Percentiles rank a stretch among this genome's conserved stretches.
phyloP scores from a whole-genome alignment of 192 early-diverging fungal genomes.

The Spizellomyces punctatus region DNA sequence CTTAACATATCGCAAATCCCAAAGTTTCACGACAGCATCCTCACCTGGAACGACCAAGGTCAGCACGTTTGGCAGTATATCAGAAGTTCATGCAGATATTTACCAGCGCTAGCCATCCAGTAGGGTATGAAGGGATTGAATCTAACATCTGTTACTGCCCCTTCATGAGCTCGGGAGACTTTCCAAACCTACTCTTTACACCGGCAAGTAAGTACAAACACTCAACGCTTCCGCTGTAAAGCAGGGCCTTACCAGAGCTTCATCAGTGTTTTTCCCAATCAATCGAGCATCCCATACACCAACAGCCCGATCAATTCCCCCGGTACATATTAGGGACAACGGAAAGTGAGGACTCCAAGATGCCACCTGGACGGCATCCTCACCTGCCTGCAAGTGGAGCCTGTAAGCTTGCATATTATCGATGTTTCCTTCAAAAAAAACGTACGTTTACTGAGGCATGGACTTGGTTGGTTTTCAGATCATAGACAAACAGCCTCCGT shows the following conservation, averaged over 20 bases:
- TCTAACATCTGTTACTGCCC: slow-evolving; percentile 53
- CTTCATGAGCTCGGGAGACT: slow-evolving; percentile 41
- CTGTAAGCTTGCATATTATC: not conserved
- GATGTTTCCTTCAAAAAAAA: not conserved
- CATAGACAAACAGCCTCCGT: slow-evolving; percentile 34
- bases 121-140: slow-evolving; percentile 79
- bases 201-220: too few species aligned
- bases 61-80: too few species aligned
- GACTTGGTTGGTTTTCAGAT: slow-evolving; percentile 38
- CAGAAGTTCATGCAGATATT: not conserved
- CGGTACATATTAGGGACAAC: slow-evolving; percentile 36
- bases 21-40: slow-evolving; percentile 61
- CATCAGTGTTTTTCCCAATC: slow-evolving; percentile 19
- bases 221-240: too few species aligned
- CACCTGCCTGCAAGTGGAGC: slow-evolving; percentile 28
- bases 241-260: not conserved
- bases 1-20: slow-evolving; percentile 68
- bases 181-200: slow-evolving; percentile 52
- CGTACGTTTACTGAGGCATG: slow-evolving; percentile 34
- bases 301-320: slow-evolving; percentile 43
- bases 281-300: slow-evolving; percentile 44
- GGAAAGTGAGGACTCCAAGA: slow-evolving; percentile 49
- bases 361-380: slow-evolving; percentile 36
- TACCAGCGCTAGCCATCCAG: slow-evolving; percentile 68
- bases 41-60: slow-evolving; percentile 44